A percentile compares a stretch with the other conserved stretches of the same genome.
phyloP scores from a whole-genome alignment of 306 rosid species.

The Notholithocarpus densiflorus region DNA sequence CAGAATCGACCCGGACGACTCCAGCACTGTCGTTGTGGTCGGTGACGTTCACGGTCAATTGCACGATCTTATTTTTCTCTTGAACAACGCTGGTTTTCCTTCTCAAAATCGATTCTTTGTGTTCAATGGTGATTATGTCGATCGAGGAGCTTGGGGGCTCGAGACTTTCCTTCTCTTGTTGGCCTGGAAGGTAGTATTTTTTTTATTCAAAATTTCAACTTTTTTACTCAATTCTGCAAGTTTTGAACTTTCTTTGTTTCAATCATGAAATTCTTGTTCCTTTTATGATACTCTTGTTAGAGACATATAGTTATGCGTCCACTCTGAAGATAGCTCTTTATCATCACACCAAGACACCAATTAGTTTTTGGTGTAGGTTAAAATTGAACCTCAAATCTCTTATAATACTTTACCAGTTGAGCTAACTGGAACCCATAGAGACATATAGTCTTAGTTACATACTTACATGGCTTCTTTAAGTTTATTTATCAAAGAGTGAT shows the following conservation, averaged over 20 bases:
- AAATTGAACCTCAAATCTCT: no score
- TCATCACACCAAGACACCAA: no score
- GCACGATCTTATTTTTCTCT: constrained; percentile 69
- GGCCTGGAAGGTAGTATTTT: constrained; percentile 63
- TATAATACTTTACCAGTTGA: no score
- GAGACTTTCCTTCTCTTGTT: constrained; percentile 67
- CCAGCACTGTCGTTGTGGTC: constrained; percentile 45
- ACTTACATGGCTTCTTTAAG: no score
- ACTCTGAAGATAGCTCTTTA: no score
- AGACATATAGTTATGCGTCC: no score
- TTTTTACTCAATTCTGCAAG: no score
- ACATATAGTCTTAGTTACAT: no score
- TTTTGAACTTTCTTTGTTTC: neutral
- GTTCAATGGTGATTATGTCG: constrained; percentile 88
- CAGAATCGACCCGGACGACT: constrained; percentile 34
- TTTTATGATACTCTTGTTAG: neutral
- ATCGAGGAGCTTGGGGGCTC: constrained; percentile 94
- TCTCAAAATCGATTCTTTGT: constrained; percentile 54
- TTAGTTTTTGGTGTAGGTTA: no score
- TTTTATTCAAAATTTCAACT: neutral
- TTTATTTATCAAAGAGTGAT: no score
- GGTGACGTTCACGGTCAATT: constrained; percentile 86
- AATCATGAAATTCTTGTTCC: neutral
- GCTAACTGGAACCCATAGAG: no score
- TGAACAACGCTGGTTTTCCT: constrained; percentile 65